Base-by-base conservation (phyloP, 2,329 filamentous ascomycete species). In the Cyclaneusma minus region DNA sequence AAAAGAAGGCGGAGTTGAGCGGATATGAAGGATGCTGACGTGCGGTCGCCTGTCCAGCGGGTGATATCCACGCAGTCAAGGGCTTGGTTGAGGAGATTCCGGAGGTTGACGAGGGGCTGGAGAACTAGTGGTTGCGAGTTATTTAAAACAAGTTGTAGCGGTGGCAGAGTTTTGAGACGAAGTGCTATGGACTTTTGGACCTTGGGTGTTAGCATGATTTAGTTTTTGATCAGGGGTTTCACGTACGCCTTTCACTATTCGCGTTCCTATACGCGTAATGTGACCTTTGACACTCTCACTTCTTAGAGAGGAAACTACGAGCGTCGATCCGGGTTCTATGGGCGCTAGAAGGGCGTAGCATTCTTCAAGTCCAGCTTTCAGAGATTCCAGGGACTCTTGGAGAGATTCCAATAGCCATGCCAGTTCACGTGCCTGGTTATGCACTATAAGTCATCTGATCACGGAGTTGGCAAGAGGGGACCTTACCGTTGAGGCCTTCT, bases 201-300 rank as follows among this genome's bases (percentile, higher is more conserved):
- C 80, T 40, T 35, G 27, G 18, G 35, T 33, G 28, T 34, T 39
- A 9, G 35, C 33, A 26, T 37, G 31, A 27, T 39, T 40, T 13
- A 15, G 14, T 39, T 25, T 28, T 29, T 13, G 19, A 16, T 10
- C 15, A 29, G 21, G 17, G 16, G 8, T 16, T 11, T 28, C 14
- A 63, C 74, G 41, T 60, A 85, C 81, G 38, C 84, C 87, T 50
- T 92, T 93, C 35, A 92, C 77, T 36, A 98, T 77, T 27, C 78
- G 72, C n/a, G 82, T 82, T 20, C 89, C 89, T 18, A 92, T 71
- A 28, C 89, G 71, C 1, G 87, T 95, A 33, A 95, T 70, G 41
- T 83, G 81, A 11, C 89, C 89, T 51, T 98, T 98, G 35, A 95
- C 73, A 38, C 68, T 72, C 56, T 98, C 89, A 29, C 82, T 87